Percentiles rank a stretch among this genome's conserved stretches.
Evolutionary conservation across 768 basidiomycete species (phyloP).

Genomic region (Coprinopsis sp.): DNA sequence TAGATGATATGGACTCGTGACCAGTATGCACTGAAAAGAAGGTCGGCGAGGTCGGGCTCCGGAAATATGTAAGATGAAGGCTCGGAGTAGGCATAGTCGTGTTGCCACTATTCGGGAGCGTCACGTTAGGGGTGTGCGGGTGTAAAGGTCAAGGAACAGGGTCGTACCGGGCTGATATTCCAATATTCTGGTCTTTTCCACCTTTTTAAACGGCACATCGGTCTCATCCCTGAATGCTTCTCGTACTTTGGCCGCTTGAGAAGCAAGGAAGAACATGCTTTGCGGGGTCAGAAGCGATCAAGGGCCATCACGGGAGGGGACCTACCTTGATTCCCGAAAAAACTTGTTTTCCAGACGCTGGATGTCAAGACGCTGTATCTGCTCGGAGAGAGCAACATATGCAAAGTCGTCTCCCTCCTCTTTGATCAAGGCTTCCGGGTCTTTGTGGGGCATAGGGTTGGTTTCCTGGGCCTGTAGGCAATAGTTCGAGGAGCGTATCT

Average conservation of each 20-base stretch:
- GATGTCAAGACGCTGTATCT: constrained; percentile 27
- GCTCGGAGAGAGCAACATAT: constrained; percentile 26
- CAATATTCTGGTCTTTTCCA: constrained; percentile 25
- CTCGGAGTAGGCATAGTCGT: constrained; percentile 14
- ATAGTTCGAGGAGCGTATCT: background rate
- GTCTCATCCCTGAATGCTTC: background rate
- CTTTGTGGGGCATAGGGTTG: constrained; percentile 15
- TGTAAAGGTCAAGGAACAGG: background rate
- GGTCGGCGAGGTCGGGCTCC: constrained; percentile 40
- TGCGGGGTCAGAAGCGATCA: background rate
- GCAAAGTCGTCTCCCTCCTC: constrained; percentile 24
- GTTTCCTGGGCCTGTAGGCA: constrained; percentile 18
- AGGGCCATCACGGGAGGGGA: background rate
- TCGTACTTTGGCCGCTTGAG: constrained; percentile 37
- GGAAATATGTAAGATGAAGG: constrained; percentile 40
- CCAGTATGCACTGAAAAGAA: constrained; percentile 60
- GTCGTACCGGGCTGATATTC: constrained; percentile 25
- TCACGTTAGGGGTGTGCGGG: background rate
- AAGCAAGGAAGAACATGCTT: constrained; percentile 41
- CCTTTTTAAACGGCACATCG: constrained; percentile 9
- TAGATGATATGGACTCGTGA: constrained; percentile 40
- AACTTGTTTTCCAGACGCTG: constrained; percentile 30
- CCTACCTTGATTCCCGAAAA: constrained; percentile 37
- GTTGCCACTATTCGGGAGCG: constrained; percentile 34
- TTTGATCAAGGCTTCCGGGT: constrained; percentile 1